Percentiles rank a stretch among this genome's conserved stretches.
Evolutionary conservation across 352 stramenopile genomes (phyloP).

Genomic region (Pythium pectinolyticum): DNA sequence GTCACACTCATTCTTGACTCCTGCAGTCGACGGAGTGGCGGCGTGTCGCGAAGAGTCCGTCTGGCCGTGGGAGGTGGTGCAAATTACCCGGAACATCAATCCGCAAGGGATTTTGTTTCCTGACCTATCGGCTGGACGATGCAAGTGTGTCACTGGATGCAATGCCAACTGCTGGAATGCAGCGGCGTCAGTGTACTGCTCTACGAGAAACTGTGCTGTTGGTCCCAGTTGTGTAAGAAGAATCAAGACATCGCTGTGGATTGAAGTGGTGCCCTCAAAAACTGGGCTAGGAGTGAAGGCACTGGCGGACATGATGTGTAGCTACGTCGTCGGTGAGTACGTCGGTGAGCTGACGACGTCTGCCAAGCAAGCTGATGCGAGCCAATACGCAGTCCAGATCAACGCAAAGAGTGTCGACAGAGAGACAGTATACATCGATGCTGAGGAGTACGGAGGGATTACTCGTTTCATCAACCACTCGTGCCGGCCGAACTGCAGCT

Average conservation of each 20-base stretch:
- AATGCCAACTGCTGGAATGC: neutral
- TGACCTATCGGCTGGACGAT: neutral
- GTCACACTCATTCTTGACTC: no score
- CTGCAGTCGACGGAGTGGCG: no score
- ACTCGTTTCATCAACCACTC: neutral
- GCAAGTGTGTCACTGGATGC: neutral
- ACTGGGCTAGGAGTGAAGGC: neutral
- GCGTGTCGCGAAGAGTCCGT: no score
- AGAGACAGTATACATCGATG: neutral
- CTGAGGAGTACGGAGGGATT: neutral
- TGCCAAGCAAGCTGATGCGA: neutral
- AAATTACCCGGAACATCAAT: no score
- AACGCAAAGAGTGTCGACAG: neutral
- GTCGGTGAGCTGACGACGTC: neutral
- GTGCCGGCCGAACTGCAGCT: neutral
- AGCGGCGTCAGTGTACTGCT: neutral
- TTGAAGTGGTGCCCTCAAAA: neutral
- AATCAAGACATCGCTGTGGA: neutral
- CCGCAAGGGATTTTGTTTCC: no score
- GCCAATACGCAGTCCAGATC: neutral
- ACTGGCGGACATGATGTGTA: neutral
- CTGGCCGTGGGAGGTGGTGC: no score
- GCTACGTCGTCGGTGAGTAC: neutral
- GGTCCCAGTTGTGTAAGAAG: neutral
- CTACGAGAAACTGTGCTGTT: neutral